These are phyloP conservation scores for Cynanchum wilfordii DNA, from an alignment of 257 asterid species.

Conservation along the genomic window DNA sequence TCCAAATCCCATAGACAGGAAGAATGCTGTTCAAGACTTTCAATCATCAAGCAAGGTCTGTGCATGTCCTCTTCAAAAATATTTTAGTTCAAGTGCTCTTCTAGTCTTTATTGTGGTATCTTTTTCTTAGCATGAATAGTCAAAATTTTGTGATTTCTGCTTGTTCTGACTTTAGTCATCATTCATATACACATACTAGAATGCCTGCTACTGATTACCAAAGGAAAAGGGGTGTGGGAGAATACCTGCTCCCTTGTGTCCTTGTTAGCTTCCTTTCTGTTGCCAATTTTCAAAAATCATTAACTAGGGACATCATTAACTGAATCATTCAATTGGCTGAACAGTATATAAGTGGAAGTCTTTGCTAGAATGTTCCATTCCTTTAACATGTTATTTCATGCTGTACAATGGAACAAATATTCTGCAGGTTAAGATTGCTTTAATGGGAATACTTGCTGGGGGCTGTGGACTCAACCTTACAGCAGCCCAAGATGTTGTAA, in stretches of 20 bases:
- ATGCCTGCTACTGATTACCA: background rate
- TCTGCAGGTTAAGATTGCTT: slow-evolving; percentile 77
- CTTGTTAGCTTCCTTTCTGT: background rate
- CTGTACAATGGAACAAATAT: slow-evolving; percentile 6
- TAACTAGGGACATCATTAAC: background rate
- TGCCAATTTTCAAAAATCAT: background rate
- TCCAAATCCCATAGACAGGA: slow-evolving; percentile 51
- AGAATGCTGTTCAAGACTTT: slow-evolving; percentile 66
- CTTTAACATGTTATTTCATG: background rate
- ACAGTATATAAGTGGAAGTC: background rate
- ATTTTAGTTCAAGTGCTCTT: background rate
- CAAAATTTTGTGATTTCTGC: slow-evolving; percentile 9
- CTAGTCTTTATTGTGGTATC: background rate
- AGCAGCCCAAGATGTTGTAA: slow-evolving; percentile 85
- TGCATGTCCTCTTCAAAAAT: slow-evolving; percentile 18
- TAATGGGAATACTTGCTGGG: slow-evolving; percentile 94
- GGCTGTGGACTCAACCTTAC: slow-evolving; percentile 89
- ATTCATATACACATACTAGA: background rate
- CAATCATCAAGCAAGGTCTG: slow-evolving; percentile 71
- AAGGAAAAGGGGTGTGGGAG: background rate
- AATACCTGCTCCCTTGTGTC: background rate
- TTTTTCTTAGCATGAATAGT: background rate
- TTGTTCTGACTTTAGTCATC: background rate
- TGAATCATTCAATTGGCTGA: background rate
- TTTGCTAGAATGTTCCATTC: background rate